Conservation (phyloP, 2,329 filamentous ascomycete species). For the Alternaria arborescens region DNA sequence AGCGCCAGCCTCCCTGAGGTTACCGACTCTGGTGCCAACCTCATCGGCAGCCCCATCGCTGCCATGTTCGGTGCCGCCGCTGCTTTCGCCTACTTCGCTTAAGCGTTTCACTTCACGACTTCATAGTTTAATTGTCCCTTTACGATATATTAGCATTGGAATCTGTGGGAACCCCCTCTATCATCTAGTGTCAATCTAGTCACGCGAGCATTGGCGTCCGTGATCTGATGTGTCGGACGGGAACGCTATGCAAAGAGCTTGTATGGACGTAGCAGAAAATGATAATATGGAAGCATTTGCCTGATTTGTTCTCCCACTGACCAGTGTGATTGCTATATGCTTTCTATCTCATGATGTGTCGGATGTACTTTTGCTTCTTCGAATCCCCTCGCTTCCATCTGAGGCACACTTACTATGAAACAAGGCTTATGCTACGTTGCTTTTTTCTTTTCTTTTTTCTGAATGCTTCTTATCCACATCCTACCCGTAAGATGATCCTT, state of each 20-base stretch:
- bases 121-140: constrained; percentile 16
- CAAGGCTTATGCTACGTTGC: neutral
- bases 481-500: neutral
- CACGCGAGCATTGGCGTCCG: constrained; percentile 14
- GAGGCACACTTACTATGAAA: neutral
- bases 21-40: constrained; percentile 37
- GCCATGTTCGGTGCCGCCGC: constrained; percentile 53
- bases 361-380: neutral
- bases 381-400: neutral
- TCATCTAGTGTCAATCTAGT: constrained; percentile 23
- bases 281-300: constrained; percentile 13
- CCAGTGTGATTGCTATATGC: neutral
- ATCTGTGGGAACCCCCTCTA: constrained; percentile 21
- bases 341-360: neutral
- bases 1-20: constrained; percentile 22
- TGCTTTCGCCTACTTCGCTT: constrained; percentile 53
- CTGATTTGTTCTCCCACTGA: neutral
- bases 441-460: neutral
- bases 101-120: constrained; percentile 24
- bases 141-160: constrained; percentile 32
- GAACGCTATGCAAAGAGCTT: constrained; percentile 35
- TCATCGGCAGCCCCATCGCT: constrained; percentile 49
- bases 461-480: neutral
- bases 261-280: constrained; percentile 33
- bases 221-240: constrained; percentile 3